These are phyloP conservation scores for Diaporthe caulivora DNA, from an alignment of 2,329 filamentous ascomycete genomes.

Conservation along the genomic window DNA sequence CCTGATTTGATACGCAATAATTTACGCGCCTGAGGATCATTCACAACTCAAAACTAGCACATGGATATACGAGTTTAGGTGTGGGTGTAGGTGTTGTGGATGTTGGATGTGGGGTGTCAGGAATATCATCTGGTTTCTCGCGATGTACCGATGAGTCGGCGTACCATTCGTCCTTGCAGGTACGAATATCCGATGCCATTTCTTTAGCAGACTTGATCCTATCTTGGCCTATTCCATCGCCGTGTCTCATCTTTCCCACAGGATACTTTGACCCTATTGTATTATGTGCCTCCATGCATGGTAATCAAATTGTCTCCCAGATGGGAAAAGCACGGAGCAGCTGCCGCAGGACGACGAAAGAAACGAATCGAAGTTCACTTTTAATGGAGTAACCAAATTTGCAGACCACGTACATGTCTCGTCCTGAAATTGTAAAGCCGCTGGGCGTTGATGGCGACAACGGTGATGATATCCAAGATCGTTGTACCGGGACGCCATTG, in stretches of 20 bases:
- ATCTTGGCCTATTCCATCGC: background rate
- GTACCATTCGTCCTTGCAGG: too few species aligned
- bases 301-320: background rate
- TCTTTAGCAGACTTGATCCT: background rate
- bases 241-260: background rate
- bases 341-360: background rate
- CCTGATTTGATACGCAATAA: too few species aligned
- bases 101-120: too few species aligned
- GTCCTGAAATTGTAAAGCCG: slow-evolving; percentile 3
- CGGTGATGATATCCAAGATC: background rate
- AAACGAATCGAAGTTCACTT: background rate
- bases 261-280: background rate
- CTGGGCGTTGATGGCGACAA: background rate
- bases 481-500: slow-evolving; percentile 12
- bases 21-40: too few species aligned
- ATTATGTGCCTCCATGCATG: background rate
- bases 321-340: background rate
- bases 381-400: background rate
- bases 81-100: too few species aligned
- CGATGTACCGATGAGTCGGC: too few species aligned
- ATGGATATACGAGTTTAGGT: too few species aligned
- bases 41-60: too few species aligned
- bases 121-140: too few species aligned
- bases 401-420: slow-evolving; percentile 8
- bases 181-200: background rate